Base-by-base conservation (phyloP, 345 rosid genomes). In the Schrenkiella parvula region DNA sequence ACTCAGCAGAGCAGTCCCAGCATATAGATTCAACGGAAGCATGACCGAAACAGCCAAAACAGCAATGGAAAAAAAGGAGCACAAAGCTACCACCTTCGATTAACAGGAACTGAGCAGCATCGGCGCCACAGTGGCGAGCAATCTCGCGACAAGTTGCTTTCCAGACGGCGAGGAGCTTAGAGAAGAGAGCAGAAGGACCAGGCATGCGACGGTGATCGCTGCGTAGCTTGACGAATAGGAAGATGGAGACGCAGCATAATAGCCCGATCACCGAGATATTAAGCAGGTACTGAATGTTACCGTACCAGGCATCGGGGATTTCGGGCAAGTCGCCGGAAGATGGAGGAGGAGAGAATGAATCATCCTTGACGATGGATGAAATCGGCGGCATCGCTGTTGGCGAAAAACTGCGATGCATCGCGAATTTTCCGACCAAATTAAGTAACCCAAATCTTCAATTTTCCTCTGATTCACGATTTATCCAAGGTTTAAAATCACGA, bases 161-260 rank as follows among this genome's bases (percentile, higher is more conserved):
- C 99, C 99, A 91, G n/a, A 88, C 92, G 26, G 99, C 90, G 19
- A 91, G 96, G 53, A 91, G 97, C 84, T 95, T 91, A 34, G 93
- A 22, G 35, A 68, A 75, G 15, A 95, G 78, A 11, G 89, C 96
- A 4, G 87, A 66, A 11, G 95, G 90, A 1, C 91, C 95, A 4
- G 97, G 97, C 76, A 91, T 89, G 60, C 89, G 88, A 34, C 90
- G 90, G 69, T 91, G 99, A 72, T 95, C 97, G 82, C 91, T 87
- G 4, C 96, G 96, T 44, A 95, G 93, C 97, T 95, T 95, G 14
- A 86, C 87, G 83, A 88, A 88, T 59, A 95, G 25, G 79, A 95
- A 91, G 83, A 95, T 88, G 74, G 88, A 82, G 75, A 95, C 81
- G 82, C 99, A 95, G 62, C 80, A 86, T 71, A 87, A 76, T 38